phyloP scores from a whole-genome alignment of 495 filamentous ascomycete species.

The Jackrogersella minutella region DNA sequence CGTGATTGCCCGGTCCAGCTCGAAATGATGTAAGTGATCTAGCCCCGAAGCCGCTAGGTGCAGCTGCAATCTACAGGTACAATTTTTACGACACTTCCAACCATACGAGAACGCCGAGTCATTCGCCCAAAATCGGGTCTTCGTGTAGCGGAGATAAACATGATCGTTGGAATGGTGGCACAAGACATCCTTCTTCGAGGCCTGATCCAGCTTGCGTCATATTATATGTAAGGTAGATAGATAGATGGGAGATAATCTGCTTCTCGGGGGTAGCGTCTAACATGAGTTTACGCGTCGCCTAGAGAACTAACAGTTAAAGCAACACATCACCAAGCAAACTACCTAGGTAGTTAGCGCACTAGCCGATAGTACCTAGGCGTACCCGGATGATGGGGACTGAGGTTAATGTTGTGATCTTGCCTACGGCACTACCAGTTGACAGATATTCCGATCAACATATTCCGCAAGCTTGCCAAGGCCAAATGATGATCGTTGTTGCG shows the following conservation, averaged over 20 bases:
- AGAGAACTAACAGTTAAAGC: background rate
- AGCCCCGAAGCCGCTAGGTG: background rate
- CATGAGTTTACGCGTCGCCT: constrained; percentile 2
- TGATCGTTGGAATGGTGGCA: constrained; percentile 36
- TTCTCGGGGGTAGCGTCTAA: too few relatives aligned
- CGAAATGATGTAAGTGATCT: constrained; percentile 35
- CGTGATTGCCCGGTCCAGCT: constrained; percentile 17
- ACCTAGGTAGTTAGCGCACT: constrained; percentile 9
- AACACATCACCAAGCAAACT: constrained; percentile 9
- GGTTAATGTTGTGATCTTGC: constrained; percentile 6
- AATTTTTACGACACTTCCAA: constrained; percentile 5
- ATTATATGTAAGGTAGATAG: constrained; percentile 17
- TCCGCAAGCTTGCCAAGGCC: constrained; percentile 30
- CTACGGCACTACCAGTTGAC: background rate
- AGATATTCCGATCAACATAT: constrained; percentile 29
- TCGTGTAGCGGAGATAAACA: constrained; percentile 28
- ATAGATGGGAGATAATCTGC: too few relatives aligned
- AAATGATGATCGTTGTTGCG: constrained; percentile 29
- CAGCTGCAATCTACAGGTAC: background rate
- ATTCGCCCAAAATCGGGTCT: background rate
- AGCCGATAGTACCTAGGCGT: constrained; percentile 11
- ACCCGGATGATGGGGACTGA: constrained; percentile 5
- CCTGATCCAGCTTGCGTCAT: constrained; percentile 33
- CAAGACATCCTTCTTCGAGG: constrained; percentile 27
- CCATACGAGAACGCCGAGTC: constrained; percentile 5